Conservation (phyloP, 768 basidiomycete genomes). For the Termitomyces sp. region DNA sequence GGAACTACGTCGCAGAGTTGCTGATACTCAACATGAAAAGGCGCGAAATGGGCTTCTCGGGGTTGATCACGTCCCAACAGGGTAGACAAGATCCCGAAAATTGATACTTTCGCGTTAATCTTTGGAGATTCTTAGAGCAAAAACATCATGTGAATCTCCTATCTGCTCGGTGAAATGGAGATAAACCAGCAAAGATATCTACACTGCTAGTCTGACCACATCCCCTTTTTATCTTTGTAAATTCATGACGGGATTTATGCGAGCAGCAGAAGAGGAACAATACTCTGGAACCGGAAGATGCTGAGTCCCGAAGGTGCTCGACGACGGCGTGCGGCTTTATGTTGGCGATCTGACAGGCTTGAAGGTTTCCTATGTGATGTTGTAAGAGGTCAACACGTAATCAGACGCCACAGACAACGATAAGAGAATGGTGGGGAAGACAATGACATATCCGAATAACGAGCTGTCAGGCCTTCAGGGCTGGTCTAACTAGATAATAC, state of each 20-base stretch:
- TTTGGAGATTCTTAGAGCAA: neutral
- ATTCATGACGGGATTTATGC: neutral
- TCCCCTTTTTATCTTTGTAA: neutral
- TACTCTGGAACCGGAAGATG: neutral
- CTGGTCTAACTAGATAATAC: no score
- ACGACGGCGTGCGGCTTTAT: neutral
- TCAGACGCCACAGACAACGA: neutral
- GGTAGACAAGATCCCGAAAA: neutral
- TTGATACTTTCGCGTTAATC: neutral
- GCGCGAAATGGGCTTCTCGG: constrained; percentile 59
- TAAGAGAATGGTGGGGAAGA: no score
- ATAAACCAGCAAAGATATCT: neutral
- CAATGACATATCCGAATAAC: no score
- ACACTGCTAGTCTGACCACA: neutral
- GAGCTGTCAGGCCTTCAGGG: no score
- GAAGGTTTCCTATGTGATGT: neutral
- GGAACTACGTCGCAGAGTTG: constrained; percentile 50
- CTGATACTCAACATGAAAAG: constrained; percentile 54
- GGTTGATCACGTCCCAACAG: constrained; percentile 32
- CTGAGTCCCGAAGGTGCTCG: neutral
- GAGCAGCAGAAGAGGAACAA: neutral
- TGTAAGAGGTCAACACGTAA: neutral
- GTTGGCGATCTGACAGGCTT: neutral
- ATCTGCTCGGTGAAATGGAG: neutral
- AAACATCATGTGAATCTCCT: neutral